Evolutionary conservation across 208 protist species (phyloP).

Genomic region (Trichomonas tenax): DNA sequence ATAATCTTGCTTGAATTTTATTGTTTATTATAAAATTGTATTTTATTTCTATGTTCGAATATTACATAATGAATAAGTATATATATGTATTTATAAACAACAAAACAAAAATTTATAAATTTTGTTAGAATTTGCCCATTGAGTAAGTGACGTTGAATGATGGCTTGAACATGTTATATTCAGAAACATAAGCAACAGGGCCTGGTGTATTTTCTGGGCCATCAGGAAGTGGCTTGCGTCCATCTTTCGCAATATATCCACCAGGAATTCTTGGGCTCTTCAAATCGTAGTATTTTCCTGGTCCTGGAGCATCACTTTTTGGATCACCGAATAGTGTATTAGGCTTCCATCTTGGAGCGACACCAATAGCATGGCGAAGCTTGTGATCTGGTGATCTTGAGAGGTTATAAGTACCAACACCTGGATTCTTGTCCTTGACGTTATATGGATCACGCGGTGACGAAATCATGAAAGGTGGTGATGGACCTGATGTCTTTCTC

Average conservation of each 20-base stretch:
- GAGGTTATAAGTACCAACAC: not conserved
- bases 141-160: not conserved
- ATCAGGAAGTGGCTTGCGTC: not conserved
- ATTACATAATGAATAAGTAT: too few species aligned
- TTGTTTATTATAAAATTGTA: too few species aligned
- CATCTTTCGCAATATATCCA: not conserved
- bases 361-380: not conserved
- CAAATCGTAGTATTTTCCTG: not conserved
- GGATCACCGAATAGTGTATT: not conserved
- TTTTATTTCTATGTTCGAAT: too few species aligned
- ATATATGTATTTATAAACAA: too few species aligned
- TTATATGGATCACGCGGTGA: not conserved
- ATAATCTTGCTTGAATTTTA: too few species aligned
- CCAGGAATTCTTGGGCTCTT: not conserved
- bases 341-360: not conserved
- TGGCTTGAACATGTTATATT: not conserved
- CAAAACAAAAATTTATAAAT: too few species aligned
- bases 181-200: not conserved
- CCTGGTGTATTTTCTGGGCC: not conserved
- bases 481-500: not conserved
- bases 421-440: not conserved
- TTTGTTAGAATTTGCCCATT: not conserved
- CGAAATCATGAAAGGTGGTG: not conserved
- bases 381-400: not conserved
- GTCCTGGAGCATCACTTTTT: conserved; percentile 3